Evolutionary conservation across 225 moss, liverwort and hornwort species (phyloP), one percentile per base, ranked within the genome.

Genomic region (Marchantia paleacea): DNA sequence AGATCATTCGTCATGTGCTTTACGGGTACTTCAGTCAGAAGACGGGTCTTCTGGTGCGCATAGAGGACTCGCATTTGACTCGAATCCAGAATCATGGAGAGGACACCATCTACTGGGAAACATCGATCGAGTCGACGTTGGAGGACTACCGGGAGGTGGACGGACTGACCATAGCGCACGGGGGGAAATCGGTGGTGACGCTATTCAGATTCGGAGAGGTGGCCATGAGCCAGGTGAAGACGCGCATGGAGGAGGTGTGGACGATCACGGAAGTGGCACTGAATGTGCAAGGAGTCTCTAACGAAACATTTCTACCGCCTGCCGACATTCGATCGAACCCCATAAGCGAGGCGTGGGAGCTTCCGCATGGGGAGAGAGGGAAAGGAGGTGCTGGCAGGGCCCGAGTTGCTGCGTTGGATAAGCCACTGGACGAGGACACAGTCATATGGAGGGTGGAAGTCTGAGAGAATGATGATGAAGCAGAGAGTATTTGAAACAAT

Each of bases 401-500:
- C 11, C 78, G 85, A 24, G 88, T 88, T n/a, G 83, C 81, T 55
- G 81, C 85, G 10, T 58, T 83, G 1, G 85, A 88, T 50, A 83
- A 81, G 52, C 85, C 88, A 31, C 79, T 81, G 7, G 85, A 85
- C 31, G 82, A 88, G 22, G 85, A 85, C 47, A 79, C 80, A 10
- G 88, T 88, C 66, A 88, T 85, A 57, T 88, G 88, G 88, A 85
- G 88, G 83, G 88, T 88, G 72, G 88, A 88, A 58, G 88, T 88
- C 67, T 88, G 81, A 88, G 75, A 49, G 31, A n/a, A 68, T 55
- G 55, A 75, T 26, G 53, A 71, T 52, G 73, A 73, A 55, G 24
- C 51, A 54, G 15, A 57, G 20, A 73, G 10, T n/a, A 52, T 24
- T 66, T 63, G 64, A 19, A 70, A 70, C 69, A 19, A 75, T 64